phyloP scores from a whole-genome alignment of 1,284 basidiomycete genomes.

The Coriolopsis trogii region DNA sequence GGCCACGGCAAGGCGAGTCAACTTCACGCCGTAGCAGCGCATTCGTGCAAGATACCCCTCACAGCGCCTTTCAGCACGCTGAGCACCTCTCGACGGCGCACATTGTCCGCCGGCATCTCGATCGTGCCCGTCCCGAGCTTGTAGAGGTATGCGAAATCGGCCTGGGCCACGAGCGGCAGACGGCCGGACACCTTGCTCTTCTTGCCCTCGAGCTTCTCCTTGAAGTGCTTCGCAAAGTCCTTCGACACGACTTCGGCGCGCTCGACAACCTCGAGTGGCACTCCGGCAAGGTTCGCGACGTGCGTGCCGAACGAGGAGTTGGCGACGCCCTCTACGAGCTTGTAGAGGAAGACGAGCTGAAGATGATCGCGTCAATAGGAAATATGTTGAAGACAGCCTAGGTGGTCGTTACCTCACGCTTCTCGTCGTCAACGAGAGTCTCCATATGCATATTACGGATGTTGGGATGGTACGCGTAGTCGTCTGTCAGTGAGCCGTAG shows the following conservation, averaged over 20 bases:
- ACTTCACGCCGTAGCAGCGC: slow-evolving; percentile 5
- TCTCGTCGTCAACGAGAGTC: slow-evolving; percentile 88
- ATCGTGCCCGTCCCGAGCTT: slow-evolving; percentile 56
- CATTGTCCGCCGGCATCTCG: slow-evolving; percentile 53
- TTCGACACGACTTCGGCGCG: slow-evolving; percentile 87
- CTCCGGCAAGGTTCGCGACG: slow-evolving; percentile 86
- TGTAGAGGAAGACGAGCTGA: slow-evolving; percentile 91
- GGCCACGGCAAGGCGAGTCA: neutral
- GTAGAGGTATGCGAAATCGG: slow-evolving; percentile 83
- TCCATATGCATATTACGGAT: slow-evolving; percentile 95
- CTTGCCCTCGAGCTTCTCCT: slow-evolving; percentile 69
- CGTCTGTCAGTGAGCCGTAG: slow-evolving; percentile 86
- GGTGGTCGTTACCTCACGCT: slow-evolving; percentile 64
- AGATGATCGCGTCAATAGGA: slow-evolving; percentile 4
- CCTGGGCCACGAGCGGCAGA: slow-evolving; percentile 79
- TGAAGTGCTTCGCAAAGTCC: slow-evolving; percentile 87
- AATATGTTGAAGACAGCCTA: neutral
- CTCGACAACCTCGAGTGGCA: slow-evolving; percentile 79
- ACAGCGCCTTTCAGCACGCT: slow-evolving; percentile 55
- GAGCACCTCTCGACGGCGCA: slow-evolving; percentile 55
- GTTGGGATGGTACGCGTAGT: slow-evolving; percentile 90
- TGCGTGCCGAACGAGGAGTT: slow-evolving; percentile 93
- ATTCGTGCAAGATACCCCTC: slow-evolving; percentile 24
- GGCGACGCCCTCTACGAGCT: slow-evolving; percentile 87
- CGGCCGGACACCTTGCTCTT: slow-evolving; percentile 58